Evolutionary conservation across 169 alveolate genomes (phyloP).

Genomic region (Eimeria mitis): DNA sequence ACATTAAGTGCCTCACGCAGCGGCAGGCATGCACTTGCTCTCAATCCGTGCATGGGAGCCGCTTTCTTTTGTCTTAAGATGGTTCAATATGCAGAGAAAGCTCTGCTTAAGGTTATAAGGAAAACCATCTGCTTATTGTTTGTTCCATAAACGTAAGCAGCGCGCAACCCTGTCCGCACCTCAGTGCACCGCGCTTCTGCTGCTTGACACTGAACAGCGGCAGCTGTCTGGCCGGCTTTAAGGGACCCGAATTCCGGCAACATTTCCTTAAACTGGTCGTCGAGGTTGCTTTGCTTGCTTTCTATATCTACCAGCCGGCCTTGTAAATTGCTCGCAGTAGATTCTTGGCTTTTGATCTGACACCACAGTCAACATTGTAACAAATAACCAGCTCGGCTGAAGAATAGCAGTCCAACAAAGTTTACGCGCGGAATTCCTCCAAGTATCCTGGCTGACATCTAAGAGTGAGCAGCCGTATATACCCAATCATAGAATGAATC

Average conservation of each 20-base stretch:
- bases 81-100: neutral
- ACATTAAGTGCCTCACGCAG: neutral
- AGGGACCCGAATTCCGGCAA: conserved; percentile 25
- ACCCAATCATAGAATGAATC: neutral
- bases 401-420: neutral
- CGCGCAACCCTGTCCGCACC: neutral
- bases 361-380: neutral
- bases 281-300: conserved; percentile 28
- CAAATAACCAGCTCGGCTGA: neutral
- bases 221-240: conserved; percentile 20
- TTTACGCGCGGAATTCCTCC: too few relatives aligned
- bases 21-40: neutral
- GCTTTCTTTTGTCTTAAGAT: neutral
- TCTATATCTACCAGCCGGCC: conserved; percentile 16
- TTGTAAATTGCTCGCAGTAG: conserved; percentile 25
- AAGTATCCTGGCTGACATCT: neutral
- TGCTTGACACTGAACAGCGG: neutral
- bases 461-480: neutral
- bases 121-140: neutral
- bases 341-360: conserved; percentile 24
- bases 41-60: neutral
- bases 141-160: neutral
- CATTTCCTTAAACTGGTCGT: conserved; percentile 12
- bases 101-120: neutral
- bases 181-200: conserved; percentile 42